Conservation (phyloP, 768 basidiomycete genomes). For the Suillus discolor region DNA sequence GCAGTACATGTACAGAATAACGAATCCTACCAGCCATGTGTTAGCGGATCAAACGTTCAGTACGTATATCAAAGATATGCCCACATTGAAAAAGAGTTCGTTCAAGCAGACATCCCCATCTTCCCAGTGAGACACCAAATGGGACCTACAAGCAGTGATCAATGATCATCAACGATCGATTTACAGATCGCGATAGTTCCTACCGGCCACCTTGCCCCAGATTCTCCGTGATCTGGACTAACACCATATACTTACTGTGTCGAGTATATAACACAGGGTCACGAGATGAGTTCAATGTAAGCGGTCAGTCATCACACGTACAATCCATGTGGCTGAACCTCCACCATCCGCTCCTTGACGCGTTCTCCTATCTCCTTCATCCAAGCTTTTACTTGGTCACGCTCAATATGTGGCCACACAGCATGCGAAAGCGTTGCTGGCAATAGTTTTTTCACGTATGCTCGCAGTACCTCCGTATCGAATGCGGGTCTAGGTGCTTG, state of each 20-base stretch:
- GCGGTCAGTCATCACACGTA: slow-evolving; percentile 44
- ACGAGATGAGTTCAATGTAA: slow-evolving; percentile 14
- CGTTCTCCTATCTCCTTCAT: slow-evolving; percentile 85
- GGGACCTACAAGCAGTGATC: slow-evolving; percentile 51
- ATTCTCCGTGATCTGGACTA: slow-evolving; percentile 86
- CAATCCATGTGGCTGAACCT: slow-evolving; percentile 82
- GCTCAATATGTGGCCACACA: slow-evolving; percentile 70
- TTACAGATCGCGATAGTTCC: slow-evolving; percentile 26
- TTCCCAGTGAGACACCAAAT: slow-evolving; percentile 88
- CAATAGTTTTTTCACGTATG: slow-evolving; percentile 83
- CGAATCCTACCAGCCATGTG: slow-evolving; percentile 56
- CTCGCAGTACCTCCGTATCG: slow-evolving; percentile 70
- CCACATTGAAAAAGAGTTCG: slow-evolving; percentile 79
- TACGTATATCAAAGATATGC: slow-evolving; percentile 30
- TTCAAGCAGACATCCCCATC: slow-evolving; percentile 77
- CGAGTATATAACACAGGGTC: slow-evolving; percentile 3
- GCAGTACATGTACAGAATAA: slow-evolving; percentile 67
- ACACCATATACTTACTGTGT: slow-evolving; percentile 81
- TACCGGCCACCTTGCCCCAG: slow-evolving; percentile 84
- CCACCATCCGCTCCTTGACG: slow-evolving; percentile 84
- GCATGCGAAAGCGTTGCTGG: slow-evolving; percentile 65
- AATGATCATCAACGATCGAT: slow-evolving; percentile 11
- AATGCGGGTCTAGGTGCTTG: slow-evolving; percentile 54
- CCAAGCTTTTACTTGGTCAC: slow-evolving; percentile 70
- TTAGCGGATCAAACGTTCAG: slow-evolving; percentile 9